Base-by-base conservation (phyloP, 495 filamentous ascomycete species). In the Lophiotrema nucula region DNA sequence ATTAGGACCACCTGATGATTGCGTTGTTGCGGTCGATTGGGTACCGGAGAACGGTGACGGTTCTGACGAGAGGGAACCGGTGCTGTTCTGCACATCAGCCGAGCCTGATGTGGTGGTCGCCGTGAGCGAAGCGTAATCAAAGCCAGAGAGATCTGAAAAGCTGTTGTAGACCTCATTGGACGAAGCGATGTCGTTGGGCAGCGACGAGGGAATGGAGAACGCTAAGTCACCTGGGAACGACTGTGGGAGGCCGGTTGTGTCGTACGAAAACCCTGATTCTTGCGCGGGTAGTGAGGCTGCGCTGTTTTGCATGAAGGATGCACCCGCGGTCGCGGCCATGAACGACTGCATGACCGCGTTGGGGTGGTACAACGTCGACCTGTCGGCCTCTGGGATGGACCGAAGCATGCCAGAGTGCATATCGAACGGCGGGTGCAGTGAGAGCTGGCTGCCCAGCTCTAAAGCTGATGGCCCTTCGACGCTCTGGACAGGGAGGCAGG, bases 31-130 rank as follows among this genome's bases (percentile, higher is more conserved):
- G 2, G 44, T 47, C 12, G 64, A 62, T 26, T 56, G 64, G 22
- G 59, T 43, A n/a, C 64, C 64, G 15, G 64, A 67, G 58, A 63
- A 67, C 6, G 64, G 64, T 6, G 64, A 67, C 1, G 44, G 59
- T 25, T 62, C 64, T 3, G 64, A 58, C 15, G 64, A 67, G 8
- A 63, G 6, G 4, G 59, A 59, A 5, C 50, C 64, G 4, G 49
- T 35, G 33, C 59, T 60, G 13, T 67, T 52, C 43, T 58, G 58
- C 25, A 24, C 44, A 16, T 58, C 47, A 19, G 53, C 45, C 11
- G 64, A 46, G 25, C 19, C 53, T n/a, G 60, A 43, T n/a, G 55
- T 55, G 45, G 37, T 53, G 4, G 27, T 53, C 10, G 41, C 49
- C 11, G 52, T 56, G 24, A 53, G 38, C 8, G 44, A 43, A 24